Base-by-base conservation (phyloP, 73 alveolate genomes). In the Stentor roeselii region DNA sequence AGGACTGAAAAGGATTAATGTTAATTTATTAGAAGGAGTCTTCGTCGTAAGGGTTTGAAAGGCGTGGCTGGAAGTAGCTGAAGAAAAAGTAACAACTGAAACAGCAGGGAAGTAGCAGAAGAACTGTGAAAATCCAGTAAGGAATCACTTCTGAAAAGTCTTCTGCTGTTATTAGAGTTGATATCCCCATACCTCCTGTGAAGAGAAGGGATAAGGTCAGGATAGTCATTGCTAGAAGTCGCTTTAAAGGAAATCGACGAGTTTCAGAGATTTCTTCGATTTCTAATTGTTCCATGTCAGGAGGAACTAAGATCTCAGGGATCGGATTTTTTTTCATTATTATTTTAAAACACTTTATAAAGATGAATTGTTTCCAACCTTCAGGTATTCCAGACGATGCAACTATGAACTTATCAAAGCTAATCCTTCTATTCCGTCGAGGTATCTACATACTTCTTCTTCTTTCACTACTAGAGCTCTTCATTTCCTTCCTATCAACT, bases 221-320 rank as follows among this genome's bases (percentile, higher is more conserved):
- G 21, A 50, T 50, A 50, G 21, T 50, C 67, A 50, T 50, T 11
- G 21, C 21, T 6, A 21, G 30, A 50, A 50, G 21, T 50, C 67
- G 6, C 21, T 21, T 6, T 11, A 11, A 50, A 50, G 67, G 67
- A 50, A 50, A 50, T 21, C 67, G 21, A 50, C 21, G 21, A 50
- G 6, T 50, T 50, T 50, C 21, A 11, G 6, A 6, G 21, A 50
- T 50, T 50, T 50, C 67, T 50, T 50, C 67, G 67, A 21, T 50
- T 50, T 50, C 67, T 50, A 50, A 21, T 6, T 50, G 67, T 50
- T 50, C 67, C 67, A 50, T 50, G 67, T 50, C 67, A 21, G 67
- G 67, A 50, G 67, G 67, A 50, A 50, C 67, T 50, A 50, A 50
- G 67, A 50, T 50, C 21, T 50, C 67, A 11, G 67, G 67, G 6